Conservation (phyloP, 768 basidiomycete genomes). For the Trametopsis cervina region DNA sequence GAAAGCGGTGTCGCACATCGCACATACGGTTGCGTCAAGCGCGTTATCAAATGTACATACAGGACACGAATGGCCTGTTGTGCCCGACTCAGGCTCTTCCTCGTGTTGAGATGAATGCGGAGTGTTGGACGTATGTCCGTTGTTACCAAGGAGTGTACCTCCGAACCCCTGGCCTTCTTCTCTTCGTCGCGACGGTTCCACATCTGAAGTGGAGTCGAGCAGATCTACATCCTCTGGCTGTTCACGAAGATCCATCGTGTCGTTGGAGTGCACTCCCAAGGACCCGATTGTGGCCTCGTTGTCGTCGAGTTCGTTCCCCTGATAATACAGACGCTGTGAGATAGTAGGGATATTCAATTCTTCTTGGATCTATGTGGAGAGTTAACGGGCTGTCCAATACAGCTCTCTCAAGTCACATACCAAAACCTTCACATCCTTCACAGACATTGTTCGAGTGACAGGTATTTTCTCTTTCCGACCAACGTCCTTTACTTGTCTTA, state of each 20-base stretch:
- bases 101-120: conserved; percentile 23
- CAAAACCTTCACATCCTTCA: conserved; percentile 75
- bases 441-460: conserved; percentile 57
- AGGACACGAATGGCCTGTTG: conserved; percentile 37
- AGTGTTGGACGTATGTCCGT: conserved; percentile 1
- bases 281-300: conserved; percentile 45
- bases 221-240: conserved; percentile 55
- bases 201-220: conserved; percentile 40
- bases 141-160: conserved; percentile 58
- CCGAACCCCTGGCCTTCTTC: conserved; percentile 65
- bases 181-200: conserved; percentile 36
- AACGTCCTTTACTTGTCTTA: conserved; percentile 49
- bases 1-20: conserved; percentile 24
- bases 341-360: conserved; percentile 65
- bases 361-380: conserved; percentile 48
- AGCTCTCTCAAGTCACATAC: conserved; percentile 26
- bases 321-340: conserved; percentile 63
- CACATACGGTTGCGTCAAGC: conserved; percentile 26
- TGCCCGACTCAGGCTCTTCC: conserved; percentile 13
- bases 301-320: conserved; percentile 57
- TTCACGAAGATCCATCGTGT: conserved; percentile 59
- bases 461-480: conserved; percentile 45
- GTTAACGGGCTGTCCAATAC: background rate
- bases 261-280: conserved; percentile 51
- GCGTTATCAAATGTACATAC: conserved; percentile 56